Evolutionary conservation across 1,284 basidiomycete genomes (phyloP).

Genomic region (Trametes sp.): DNA sequence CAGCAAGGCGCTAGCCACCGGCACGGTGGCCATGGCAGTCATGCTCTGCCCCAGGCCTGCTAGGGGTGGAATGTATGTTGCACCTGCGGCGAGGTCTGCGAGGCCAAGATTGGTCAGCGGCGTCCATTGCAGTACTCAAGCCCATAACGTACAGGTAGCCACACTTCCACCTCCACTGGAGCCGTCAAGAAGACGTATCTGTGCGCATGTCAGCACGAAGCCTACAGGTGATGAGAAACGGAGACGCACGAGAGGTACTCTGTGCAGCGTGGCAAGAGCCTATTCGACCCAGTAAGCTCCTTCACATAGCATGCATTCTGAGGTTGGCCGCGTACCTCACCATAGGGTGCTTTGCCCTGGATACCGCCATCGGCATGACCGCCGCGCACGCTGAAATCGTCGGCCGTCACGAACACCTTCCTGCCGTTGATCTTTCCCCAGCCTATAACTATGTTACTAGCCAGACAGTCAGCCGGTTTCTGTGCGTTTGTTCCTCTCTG

Average conservation of each 20-base stretch:
- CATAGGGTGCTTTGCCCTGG: constrained; percentile 49
- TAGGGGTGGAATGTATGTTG: constrained; percentile 51
- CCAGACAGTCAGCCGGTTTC: not conserved
- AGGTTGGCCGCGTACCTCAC: constrained; percentile 42
- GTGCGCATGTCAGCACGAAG: not conserved
- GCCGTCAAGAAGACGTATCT: constrained; percentile 52
- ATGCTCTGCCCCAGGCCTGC: constrained; percentile 51
- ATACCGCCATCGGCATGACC: constrained; percentile 55
- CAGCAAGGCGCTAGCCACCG: constrained; percentile 50
- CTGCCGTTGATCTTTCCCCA: constrained; percentile 46
- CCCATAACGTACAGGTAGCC: constrained; percentile 44
- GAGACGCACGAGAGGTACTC: constrained; percentile 46
- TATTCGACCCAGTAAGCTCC: constrained; percentile 15
- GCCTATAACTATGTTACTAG: constrained; percentile 50
- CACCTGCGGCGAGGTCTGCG: constrained; percentile 47
- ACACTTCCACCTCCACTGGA: constrained; percentile 55
- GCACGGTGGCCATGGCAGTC: constrained; percentile 49
- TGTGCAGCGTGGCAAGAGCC: constrained; percentile 46
- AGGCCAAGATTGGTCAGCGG: not conserved
- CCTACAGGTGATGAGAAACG: not conserved
- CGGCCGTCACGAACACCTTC: constrained; percentile 51
- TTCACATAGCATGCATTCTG: not conserved
- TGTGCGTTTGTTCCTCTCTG: too few species aligned
- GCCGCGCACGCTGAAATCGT: constrained; percentile 54
- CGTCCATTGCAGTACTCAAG: not conserved